Base-by-base conservation (phyloP, 805 yeast species). In the Wickerhamiella occidentalis region DNA sequence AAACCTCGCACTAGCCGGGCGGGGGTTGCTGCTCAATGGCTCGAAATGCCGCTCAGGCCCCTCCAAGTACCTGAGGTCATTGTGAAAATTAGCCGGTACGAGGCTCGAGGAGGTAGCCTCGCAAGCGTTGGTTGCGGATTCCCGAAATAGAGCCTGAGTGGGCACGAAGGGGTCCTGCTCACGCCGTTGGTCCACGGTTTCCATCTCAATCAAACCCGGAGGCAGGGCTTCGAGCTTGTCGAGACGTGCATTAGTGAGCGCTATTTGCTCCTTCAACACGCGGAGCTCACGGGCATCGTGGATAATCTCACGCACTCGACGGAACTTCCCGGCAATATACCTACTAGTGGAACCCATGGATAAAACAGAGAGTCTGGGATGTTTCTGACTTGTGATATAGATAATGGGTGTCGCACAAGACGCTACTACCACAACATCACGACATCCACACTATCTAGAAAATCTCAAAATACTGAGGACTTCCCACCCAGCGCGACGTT, bases 401-500 rank as follows among this genome's bases (percentile, higher is more conserved):
- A n/a, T n/a, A n/a, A n/a, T n/a, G n/a, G n/a, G n/a, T n/a, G n/a
- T n/a, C n/a, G n/a, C n/a, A n/a, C n/a, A n/a, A n/a, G n/a, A n/a
- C n/a, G n/a, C n/a, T n/a, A n/a, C n/a, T n/a, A n/a, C n/a, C n/a
- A n/a, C n/a, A n/a, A n/a, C n/a, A n/a, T 29, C 33, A 29, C 33
- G 26, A 23, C 26, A n/a, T n/a, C n/a, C n/a, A n/a, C n/a, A 8
- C 26, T 23, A 23, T 23, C 33, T 29, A 6, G 33, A 29, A 58
- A 88, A 85, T 54, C 79, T 72, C 65, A 81, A 78, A 7, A 90
- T 81, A 49, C 85, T 76, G 33, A 92, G 68, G 9, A 82, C 90
- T 64, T 92, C 98, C 96, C 97, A 87, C 0, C 97, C 97, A 1
- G 96, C 95, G 58, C 84, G 85, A 49, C 96, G 71, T 40, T 72